These are phyloP conservation scores for Pleurostoma richardsiae DNA, from an alignment of 2,329 filamentous ascomycete genomes.

Conservation along the genomic window DNA sequence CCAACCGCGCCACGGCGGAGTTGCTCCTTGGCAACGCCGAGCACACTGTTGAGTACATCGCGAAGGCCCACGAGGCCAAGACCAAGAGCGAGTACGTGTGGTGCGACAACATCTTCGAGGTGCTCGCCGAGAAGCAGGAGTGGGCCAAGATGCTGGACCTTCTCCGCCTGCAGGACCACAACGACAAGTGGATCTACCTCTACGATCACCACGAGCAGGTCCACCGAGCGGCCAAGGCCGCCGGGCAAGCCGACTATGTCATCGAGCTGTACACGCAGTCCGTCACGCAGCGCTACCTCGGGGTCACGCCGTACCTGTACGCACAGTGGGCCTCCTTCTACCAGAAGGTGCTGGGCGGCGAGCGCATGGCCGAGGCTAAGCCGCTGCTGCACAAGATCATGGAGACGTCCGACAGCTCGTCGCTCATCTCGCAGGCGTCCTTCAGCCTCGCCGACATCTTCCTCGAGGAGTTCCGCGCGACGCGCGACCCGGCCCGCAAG, in stretches of 20 bases:
- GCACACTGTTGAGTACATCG: too few relatives aligned
- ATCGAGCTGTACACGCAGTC: too few relatives aligned
- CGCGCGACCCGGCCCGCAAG: not conserved
- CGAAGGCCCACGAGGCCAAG: too few relatives aligned
- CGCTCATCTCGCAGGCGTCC: not conserved
- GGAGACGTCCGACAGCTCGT: not conserved
- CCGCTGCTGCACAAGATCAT: not conserved
- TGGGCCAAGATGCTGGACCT: not conserved
- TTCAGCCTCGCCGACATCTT: not conserved
- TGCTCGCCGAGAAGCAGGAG: not conserved
- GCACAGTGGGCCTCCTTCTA: too few relatives aligned
- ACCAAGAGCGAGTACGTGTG: not conserved
- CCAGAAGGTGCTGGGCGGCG: too few relatives aligned
- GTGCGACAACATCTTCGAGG: not conserved
- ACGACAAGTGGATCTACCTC: not conserved
- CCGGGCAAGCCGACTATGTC: too few relatives aligned
- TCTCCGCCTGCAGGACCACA: not conserved
- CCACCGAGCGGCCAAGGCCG: too few relatives aligned
- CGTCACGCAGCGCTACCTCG: too few relatives aligned
- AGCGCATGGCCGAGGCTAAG: not conserved
- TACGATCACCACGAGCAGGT: too few relatives aligned
- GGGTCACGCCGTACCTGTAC: too few relatives aligned
- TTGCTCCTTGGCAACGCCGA: too few relatives aligned
- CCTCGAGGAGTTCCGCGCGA: not conserved
- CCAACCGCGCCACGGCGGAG: too few relatives aligned